A percentile compares a stretch with the other conserved stretches of the same genome.
These are phyloP conservation scores for Xylariaceae sp. DNA, from an alignment of 2,329 filamentous ascomycete species.

Conservation along the genomic window DNA sequence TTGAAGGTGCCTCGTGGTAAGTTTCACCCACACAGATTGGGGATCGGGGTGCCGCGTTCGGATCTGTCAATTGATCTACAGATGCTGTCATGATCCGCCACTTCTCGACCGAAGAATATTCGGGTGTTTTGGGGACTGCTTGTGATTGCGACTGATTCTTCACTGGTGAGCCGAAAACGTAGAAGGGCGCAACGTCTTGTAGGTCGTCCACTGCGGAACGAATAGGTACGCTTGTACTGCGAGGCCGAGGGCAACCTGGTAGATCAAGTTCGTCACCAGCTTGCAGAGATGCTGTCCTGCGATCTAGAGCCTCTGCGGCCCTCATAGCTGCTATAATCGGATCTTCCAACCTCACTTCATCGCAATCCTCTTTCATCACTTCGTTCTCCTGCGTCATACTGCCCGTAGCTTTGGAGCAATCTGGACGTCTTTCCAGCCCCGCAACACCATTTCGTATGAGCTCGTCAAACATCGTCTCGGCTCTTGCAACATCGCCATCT, in stretches of 20 bases:
- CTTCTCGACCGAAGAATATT: constrained; percentile 11
- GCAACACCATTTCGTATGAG: constrained; percentile 50
- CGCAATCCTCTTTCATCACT: constrained; percentile 16
- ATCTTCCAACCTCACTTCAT: constrained; percentile 36
- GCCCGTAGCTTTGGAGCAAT: background rate
- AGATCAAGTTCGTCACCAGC: constrained; percentile 48
- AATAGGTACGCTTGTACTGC: constrained; percentile 51
- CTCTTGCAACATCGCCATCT: constrained; percentile 46
- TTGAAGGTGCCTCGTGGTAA: constrained; percentile 8
- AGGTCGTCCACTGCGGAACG: constrained; percentile 44
- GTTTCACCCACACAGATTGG: constrained; percentile 12
- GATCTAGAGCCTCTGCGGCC: constrained; percentile 57
- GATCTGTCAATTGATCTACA: constrained; percentile 8
- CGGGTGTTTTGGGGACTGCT: constrained; percentile 3
- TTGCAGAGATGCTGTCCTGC: constrained; percentile 54
- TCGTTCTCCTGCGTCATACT: constrained; percentile 1
- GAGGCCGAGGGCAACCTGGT: constrained; percentile 37
- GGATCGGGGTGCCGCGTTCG: constrained; percentile 6
- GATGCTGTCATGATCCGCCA: constrained; percentile 9
- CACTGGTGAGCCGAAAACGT: constrained; percentile 43
- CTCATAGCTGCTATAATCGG: constrained; percentile 55
- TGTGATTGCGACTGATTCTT: constrained; percentile 2
- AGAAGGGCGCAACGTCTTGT: constrained; percentile 46
- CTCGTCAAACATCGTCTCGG: constrained; percentile 50
- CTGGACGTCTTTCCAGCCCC: constrained; percentile 31